Evolutionary conservation across 352 stramenopile species (phyloP).

Genomic region (Thalassiosira mediterranea): DNA sequence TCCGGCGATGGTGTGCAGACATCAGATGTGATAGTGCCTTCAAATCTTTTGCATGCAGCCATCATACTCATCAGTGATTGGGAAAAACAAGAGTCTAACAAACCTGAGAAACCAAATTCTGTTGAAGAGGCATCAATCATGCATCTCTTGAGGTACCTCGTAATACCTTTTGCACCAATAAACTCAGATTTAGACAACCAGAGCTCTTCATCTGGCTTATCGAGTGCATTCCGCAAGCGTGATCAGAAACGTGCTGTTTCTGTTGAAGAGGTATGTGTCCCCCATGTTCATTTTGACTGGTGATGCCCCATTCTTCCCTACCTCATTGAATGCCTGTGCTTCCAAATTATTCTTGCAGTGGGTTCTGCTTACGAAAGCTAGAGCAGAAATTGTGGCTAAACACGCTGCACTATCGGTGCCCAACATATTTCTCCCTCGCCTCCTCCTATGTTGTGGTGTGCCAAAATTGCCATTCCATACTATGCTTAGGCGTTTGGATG

Average conservation of each 20-base stretch:
- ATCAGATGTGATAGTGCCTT: no score
- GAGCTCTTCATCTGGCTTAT: constrained; percentile 32
- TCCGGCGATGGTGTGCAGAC: background rate
- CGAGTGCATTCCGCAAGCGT: constrained; percentile 49
- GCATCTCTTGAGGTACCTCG: constrained; percentile 35
- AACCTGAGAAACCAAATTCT: no score
- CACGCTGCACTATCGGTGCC: constrained; percentile 65
- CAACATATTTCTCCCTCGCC: constrained; percentile 64
- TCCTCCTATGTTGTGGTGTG: constrained; percentile 78
- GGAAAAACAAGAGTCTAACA: constrained; percentile 33
- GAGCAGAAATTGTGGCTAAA: constrained; percentile 64
- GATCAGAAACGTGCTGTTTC: constrained; percentile 49
- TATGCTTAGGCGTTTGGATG: constrained; percentile 71
- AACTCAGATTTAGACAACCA: constrained; percentile 4
- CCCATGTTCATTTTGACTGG: constrained; percentile 4
- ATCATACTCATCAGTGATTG: constrained; percentile 76
- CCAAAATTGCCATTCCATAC: constrained; percentile 59
- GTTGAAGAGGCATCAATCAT: constrained; percentile 35
- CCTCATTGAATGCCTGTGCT: constrained; percentile 8
- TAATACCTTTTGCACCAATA: constrained; percentile 22
- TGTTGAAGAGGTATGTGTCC: constrained; percentile 64
- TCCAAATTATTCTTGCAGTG: constrained; percentile 43
- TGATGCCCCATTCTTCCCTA: no score
- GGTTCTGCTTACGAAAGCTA: constrained; percentile 72
- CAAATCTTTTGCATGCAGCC: constrained; percentile 56